Base-by-base conservation (phyloP, 495 filamentous ascomycete species). In the Podospora didyma region DNA sequence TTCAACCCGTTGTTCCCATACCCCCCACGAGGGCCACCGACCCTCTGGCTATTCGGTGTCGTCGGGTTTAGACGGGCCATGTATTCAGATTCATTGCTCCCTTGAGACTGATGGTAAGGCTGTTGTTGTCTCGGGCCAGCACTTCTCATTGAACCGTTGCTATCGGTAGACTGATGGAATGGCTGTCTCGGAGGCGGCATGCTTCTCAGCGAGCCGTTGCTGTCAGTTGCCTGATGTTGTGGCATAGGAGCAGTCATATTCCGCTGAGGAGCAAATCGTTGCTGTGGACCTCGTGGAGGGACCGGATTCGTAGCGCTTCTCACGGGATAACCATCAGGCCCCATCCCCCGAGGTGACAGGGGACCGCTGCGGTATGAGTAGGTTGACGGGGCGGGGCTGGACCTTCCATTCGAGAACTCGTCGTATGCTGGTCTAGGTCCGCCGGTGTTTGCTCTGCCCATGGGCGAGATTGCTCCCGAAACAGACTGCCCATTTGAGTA, bases 161-260 rank as follows among this genome's bases (percentile, higher is more conserved):
- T 67, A 58, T 48, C 54, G n/a, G 21, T 60, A 22, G 46, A 62
- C 45, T 62, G 64, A 41, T 67, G 57, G 12, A 64, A 57, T 5
- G 54, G 58, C 12, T 46, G 62, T 46, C 47, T 19, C 0, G 53
- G 22, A 24, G 26, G 21, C 3, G 21, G 23, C 17, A 49, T 53
- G 19, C 45, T 49, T 24, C 54, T 55, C 50, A 35, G 17, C 44
- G 60, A 61, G 24, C 56, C 54, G 41, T 47, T 59, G 54, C 62
- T 65, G 35, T 34, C 51, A 23, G 46, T 52, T n/a, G 23, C 48
- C 37, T 66, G 63, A 42, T 71, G 69, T 49, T 59, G 55, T 10
- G 69, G 41, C 28, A 74, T 69, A 7, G 79, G 79, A 10, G 75
- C 78, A 7, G 79, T 81, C 75, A 80, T 77, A 53, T 79, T 77